Percentiles rank a stretch among this genome's conserved stretches.
These are phyloP conservation scores for Gaeumannomyces tritici DNA, from an alignment of 2,329 filamentous ascomycete genomes.

Conservation along the genomic window DNA sequence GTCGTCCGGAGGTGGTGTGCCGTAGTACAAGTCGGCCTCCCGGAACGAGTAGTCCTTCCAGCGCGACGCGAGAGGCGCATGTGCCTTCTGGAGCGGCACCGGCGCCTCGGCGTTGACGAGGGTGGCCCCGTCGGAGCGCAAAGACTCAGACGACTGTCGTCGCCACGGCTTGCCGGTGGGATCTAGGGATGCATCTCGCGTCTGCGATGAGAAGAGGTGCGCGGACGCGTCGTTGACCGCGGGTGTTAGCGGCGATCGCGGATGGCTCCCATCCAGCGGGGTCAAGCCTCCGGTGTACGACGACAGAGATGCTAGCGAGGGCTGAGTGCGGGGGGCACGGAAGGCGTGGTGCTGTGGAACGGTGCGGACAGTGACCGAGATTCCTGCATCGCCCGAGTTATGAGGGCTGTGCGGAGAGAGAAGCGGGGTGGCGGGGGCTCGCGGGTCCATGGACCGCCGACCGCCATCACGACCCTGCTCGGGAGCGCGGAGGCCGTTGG, in stretches of 20 bases:
- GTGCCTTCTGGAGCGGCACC: conserved; percentile 3
- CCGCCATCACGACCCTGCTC: not conserved
- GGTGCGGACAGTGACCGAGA: not conserved
- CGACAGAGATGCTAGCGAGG: not conserved
- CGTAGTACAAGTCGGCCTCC: conserved; percentile 24
- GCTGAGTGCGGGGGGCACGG: too few species aligned
- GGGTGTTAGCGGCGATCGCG: too few species aligned
- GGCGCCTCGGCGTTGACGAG: conserved; percentile 4
- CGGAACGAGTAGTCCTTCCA: conserved; percentile 25
- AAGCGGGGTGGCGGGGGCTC: not conserved
- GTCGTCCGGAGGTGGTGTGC: not conserved
- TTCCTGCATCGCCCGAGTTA: not conserved
- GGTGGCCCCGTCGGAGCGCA: conserved; percentile 8
- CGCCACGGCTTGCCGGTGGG: not conserved
- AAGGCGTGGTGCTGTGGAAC: not conserved
- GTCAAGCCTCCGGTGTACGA: not conserved
- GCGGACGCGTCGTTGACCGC: too few species aligned
- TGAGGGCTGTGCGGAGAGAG: not conserved
- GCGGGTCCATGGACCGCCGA: too few species aligned
- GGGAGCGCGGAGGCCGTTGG: not conserved
- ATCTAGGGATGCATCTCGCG: too few species aligned
- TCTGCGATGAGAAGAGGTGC: too few species aligned
- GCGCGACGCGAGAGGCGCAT: conserved; percentile 12
- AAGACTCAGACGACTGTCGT: conserved; percentile 4
- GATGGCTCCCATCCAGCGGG: too few species aligned